Conservation (phyloP, 306 rosid genomes). For the Sechiopsis laciniata region DNA sequence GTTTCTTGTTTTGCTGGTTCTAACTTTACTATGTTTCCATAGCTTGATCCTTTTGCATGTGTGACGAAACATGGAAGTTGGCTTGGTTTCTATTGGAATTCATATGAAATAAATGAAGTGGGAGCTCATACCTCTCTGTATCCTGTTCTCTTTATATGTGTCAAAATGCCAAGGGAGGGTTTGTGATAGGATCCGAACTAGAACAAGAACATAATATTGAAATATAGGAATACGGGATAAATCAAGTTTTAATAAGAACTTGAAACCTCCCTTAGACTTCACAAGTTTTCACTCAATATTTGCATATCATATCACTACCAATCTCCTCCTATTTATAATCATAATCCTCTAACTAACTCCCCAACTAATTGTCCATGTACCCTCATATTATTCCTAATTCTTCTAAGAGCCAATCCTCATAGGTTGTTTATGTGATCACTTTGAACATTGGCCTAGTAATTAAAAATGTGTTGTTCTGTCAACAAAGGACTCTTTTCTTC, state of each 20-base stretch:
- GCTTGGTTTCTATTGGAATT: background rate
- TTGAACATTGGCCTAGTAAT: background rate
- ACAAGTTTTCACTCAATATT: too few relatives aligned
- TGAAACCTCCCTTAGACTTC: too few relatives aligned
- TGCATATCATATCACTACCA: too few relatives aligned
- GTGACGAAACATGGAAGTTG: background rate
- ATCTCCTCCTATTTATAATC: too few relatives aligned
- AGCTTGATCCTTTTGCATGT: background rate
- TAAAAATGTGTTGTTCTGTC: background rate
- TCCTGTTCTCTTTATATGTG: background rate
- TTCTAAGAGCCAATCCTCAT: too few relatives aligned
- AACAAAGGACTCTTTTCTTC: conserved; percentile 1
- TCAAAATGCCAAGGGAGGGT: background rate
- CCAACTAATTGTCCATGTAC: too few relatives aligned
- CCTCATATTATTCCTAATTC: too few relatives aligned
- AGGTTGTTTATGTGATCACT: background rate
- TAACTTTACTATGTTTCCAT: background rate
- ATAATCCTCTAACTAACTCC: too few relatives aligned
- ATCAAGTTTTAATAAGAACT: too few relatives aligned
- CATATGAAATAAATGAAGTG: background rate
- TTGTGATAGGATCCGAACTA: too few relatives aligned
- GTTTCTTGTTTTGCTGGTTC: conserved; percentile 1
- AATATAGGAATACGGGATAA: too few relatives aligned
- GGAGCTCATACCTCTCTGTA: background rate
- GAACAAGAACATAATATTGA: too few relatives aligned